Percentiles rank a stretch among this genome's conserved stretches.
Evolutionary conservation across 2,329 filamentous ascomycete species (phyloP).

Genomic region (Hymenoscyphus albidus): DNA sequence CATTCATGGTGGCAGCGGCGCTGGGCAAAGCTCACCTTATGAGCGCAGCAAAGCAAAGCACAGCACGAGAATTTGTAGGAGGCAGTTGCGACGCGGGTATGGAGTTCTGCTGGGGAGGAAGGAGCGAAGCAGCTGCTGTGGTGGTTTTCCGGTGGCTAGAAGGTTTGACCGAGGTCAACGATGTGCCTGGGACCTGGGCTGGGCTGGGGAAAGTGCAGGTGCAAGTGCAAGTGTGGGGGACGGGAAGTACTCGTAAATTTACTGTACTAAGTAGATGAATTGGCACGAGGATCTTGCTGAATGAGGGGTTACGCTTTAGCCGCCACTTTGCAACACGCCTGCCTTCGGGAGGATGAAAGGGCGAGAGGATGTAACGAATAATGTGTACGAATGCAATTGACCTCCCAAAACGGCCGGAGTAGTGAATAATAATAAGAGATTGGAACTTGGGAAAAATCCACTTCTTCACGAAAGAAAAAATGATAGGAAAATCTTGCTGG

Average conservation of each 20-base stretch:
- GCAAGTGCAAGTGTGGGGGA: neutral
- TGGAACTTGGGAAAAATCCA: neutral
- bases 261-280: neutral
- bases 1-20: slow-evolving; percentile 12
- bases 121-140: neutral
- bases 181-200: neutral
- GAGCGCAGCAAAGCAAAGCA: neutral
- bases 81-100: neutral
- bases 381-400: neutral
- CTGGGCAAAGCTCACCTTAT: no score
- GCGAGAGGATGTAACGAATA: neutral
- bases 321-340: neutral
- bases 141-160: neutral
- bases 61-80: neutral
- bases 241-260: neutral
- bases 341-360: slow-evolving; percentile 1
- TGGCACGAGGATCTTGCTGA: neutral
- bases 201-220: neutral
- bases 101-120: neutral
- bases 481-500: neutral
- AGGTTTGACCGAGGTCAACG: neutral
- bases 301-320: neutral
- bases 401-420: neutral
- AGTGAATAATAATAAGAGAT: neutral
- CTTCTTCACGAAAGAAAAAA: neutral